These are phyloP conservation scores for Mycena latifolia DNA, from an alignment of 768 basidiomycete species.

Conservation along the genomic window DNA sequence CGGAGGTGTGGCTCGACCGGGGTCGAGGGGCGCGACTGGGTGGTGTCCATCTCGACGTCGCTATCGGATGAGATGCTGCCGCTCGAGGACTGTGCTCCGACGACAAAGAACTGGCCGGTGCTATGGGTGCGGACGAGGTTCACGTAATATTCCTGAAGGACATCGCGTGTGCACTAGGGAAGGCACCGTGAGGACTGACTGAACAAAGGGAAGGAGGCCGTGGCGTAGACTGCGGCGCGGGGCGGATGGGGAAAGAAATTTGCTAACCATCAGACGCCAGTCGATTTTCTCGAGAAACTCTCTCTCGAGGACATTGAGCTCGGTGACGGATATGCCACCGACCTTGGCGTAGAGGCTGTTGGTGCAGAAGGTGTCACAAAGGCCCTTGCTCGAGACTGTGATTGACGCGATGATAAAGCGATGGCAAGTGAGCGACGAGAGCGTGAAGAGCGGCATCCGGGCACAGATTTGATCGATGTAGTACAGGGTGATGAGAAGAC, in stretches of 20 bases:
- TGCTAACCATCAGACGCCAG: constrained; percentile 93
- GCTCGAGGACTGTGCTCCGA: constrained; percentile 56
- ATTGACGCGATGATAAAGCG: constrained; percentile 97
- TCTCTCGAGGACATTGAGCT: constrained; percentile 94
- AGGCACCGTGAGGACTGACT: constrained; percentile 35
- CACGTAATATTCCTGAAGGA: constrained; percentile 94
- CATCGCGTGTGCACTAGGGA: constrained; percentile 87
- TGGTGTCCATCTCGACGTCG: constrained; percentile 68
- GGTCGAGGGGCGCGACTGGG: constrained; percentile 65
- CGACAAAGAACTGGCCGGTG: constrained; percentile 66
- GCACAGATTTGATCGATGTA: constrained; percentile 96
- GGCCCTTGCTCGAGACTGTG: constrained; percentile 92
- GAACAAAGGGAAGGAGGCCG: constrained; percentile 25
- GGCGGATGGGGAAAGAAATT: constrained; percentile 42
- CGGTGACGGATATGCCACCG: constrained; percentile 91
- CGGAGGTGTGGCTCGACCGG: constrained; percentile 45
- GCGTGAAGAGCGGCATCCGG: constrained; percentile 88
- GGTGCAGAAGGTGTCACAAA: constrained; percentile 96
- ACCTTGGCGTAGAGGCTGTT: constrained; percentile 97
- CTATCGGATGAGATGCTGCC: constrained; percentile 61
- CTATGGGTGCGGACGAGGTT: constrained; percentile 92
- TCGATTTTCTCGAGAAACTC: constrained; percentile 94
- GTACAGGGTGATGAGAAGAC: constrained; percentile 84
- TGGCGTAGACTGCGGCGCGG: constrained; percentile 20
- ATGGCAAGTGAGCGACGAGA: constrained; percentile 97